Base-by-base conservation (phyloP, 495 filamentous ascomycete genomes). In the Annulohypoxylon maeteangense region DNA sequence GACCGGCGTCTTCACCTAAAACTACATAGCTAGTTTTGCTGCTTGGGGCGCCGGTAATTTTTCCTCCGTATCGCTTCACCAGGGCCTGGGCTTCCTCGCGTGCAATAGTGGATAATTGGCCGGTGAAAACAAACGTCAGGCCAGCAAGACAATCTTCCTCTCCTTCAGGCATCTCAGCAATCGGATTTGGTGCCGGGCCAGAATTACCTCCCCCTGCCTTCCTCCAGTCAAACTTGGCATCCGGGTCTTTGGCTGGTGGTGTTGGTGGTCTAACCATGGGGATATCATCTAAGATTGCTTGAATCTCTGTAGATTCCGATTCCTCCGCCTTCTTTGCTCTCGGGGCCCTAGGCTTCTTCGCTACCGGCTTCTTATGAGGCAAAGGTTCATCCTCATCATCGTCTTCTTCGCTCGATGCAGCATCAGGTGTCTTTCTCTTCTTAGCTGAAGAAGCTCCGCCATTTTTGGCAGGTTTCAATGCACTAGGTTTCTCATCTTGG, bases 91-190 rank as follows among this genome's bases (percentile, higher is more conserved):
- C 96, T 63, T 96, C 93, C n/a, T 94, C 91, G 58, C 95, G 89
- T 25, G 89, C 90, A 50, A 98, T 82, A 0, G 86, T 90, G 38
- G 92, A 86, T 31, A 97, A 83, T 18, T 97, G 81, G 22, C 95
- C 95, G 12, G 95, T 98, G 68, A 99, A 99, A n/a, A 99, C 95
- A 73, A 99, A 99, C 0, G 89, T 89, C 64, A 98, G 82, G n/a
- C 95, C 96, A 45, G 92, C 89, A 54, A 99, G 85, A 77, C 95
- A 99, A 71, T 98, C 94, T 14, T 95, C 92, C 56, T 88, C 90
- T 7, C 95, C 95, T 27, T 85, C 84, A 10, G 95, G 95, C 56
- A 95, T 80, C 61, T 83, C 87, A 12, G 86, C 82, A 22, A 87
- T 90, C 36, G 88, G 84, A 48, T 85, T 86, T 31, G 86, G 88